Evolutionary conservation across 768 basidiomycete genomes (phyloP), one percentile per base, ranked within the genome.

Genomic region (Termitomyces sp.): DNA sequence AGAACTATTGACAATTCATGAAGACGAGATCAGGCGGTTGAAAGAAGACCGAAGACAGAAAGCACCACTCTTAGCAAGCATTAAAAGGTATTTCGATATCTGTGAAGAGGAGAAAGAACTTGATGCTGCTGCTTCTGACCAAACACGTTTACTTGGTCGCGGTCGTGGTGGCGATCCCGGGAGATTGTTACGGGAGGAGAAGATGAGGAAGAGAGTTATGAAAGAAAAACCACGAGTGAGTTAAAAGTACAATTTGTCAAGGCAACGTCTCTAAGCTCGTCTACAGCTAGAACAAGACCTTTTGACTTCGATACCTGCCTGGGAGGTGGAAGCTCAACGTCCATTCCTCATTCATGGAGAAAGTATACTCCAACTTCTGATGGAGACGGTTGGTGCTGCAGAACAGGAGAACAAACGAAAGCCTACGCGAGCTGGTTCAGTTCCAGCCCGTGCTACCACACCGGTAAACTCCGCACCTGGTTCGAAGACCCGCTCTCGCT

Each of bases 161-260:
- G 92, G 91, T 28, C 79, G 92, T 66, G 92, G 91, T 30, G 79
- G 92, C 56, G 90, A 94, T 75, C 89, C 93, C 5, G 93, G 93
- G 6, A 77, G 92, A 20, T 72, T 99, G 36, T 73, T 98, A 53
- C 81, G 92, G 58, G 96, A 99, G 71, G 96, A 98, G 76, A 97
- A 97, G 79, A 93, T 96, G 88, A 81, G 96, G 54, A 98, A 98
- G 70, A 79, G 95, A 30, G 94, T 99, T 14, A 80, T 79, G 56
- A 90, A 92, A 68, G 89, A 96, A 74, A 98, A 97, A 67, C 96
- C 96, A 28, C 82, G 90, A 67, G 96, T 97, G 68, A 61, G 86
- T n/a, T 74, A 43, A 0, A n/a, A 20, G 22, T n/a, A 10, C 38
- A 50, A 22, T 10, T 48, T 13, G 8, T 30, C 13, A 55, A 45